A percentile compares a stretch with the other conserved stretches of the same genome.
These are phyloP conservation scores for Gynochthodes officinalis DNA, from an alignment of 257 asterid species.

Conservation along the genomic window DNA sequence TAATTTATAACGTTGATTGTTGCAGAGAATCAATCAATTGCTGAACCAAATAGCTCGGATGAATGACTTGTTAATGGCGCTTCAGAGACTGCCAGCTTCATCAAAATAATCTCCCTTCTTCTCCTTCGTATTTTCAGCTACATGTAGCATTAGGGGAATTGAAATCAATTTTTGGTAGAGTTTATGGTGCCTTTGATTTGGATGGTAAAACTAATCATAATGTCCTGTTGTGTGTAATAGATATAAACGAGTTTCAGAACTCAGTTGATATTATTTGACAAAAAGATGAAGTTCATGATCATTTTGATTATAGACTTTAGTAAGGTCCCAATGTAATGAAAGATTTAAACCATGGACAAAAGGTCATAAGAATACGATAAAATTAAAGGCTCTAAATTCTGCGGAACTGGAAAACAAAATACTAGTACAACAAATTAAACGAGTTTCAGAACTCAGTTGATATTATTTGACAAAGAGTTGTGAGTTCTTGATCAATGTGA, in stretches of 20 bases:
- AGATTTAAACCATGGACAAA: too few relatives aligned
- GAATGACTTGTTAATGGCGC: conserved; percentile 52
- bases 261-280: not conserved
- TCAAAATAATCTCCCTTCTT: too few relatives aligned
- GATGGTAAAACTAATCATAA: not conserved
- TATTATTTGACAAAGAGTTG: not conserved
- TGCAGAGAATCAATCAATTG: conserved; percentile 65
- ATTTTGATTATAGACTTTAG: too few relatives aligned
- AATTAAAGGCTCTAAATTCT: too few relatives aligned
- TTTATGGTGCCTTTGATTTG: too few relatives aligned
- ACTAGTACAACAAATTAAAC: too few relatives aligned
- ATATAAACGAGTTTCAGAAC: not conserved
- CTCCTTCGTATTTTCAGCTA: not conserved
- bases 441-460: not conserved
- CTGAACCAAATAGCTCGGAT: conserved; percentile 62
- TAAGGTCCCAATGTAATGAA: too few relatives aligned
- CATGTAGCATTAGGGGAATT: not conserved
- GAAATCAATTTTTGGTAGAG: not conserved
- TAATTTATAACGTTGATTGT: not conserved
- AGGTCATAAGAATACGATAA: too few relatives aligned
- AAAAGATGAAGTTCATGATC: not conserved
- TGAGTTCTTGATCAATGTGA: not conserved
- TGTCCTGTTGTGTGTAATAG: not conserved
- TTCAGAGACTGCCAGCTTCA: conserved; percentile 24
- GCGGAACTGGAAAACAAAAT: too few relatives aligned